Conservation (phyloP, 768 basidiomycete species). For the Heimioporus sp. region DNA sequence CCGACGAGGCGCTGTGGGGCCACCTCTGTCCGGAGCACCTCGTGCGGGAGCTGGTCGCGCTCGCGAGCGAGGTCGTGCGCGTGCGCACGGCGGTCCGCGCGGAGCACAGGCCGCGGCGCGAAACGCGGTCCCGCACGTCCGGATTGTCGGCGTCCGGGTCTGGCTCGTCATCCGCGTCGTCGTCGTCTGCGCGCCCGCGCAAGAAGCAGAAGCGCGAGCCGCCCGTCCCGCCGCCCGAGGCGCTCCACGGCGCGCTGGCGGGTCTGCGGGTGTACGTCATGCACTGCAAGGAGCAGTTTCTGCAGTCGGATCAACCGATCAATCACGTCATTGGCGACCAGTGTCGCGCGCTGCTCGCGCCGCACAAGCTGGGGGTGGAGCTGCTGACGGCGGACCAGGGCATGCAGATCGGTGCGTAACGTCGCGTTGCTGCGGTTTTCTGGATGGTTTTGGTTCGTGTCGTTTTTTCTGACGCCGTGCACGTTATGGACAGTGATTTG, state of each 20-base stretch:
- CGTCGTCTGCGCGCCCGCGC: slow-evolving; percentile 14
- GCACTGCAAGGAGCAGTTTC: slow-evolving; percentile 82
- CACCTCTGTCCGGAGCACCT: slow-evolving; percentile 85
- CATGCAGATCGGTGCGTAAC: slow-evolving; percentile 75
- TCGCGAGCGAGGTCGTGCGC: slow-evolving; percentile 67
- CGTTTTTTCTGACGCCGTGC: not conserved
- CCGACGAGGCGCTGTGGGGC: slow-evolving; percentile 70
- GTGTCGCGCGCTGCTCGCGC: slow-evolving; percentile 59
- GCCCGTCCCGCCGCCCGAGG: slow-evolving; percentile 32
- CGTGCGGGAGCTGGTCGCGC: slow-evolving; percentile 63
- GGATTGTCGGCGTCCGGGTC: not conserved
- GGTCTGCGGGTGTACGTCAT: slow-evolving; percentile 75
- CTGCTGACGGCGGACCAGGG: slow-evolving; percentile 77
- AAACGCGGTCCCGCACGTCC: too few species aligned
- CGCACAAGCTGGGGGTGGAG: slow-evolving; percentile 64
- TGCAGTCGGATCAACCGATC: slow-evolving; percentile 45
- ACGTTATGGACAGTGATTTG: slow-evolving; percentile 34
- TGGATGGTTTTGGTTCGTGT: too few species aligned
- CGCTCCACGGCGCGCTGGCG: slow-evolving; percentile 49
- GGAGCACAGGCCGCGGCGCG: too few species aligned
- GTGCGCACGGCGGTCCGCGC: slow-evolving; percentile 25
- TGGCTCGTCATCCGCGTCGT: not conserved
- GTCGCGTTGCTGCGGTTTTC: too few species aligned
- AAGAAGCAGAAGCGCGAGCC: slow-evolving; percentile 41
- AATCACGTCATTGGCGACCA: slow-evolving; percentile 72